A percentile compares a stretch with the other conserved stretches of the same genome.
Evolutionary conservation across 257 asterid genomes (phyloP).

Genomic region (Solanum boliviense): DNA sequence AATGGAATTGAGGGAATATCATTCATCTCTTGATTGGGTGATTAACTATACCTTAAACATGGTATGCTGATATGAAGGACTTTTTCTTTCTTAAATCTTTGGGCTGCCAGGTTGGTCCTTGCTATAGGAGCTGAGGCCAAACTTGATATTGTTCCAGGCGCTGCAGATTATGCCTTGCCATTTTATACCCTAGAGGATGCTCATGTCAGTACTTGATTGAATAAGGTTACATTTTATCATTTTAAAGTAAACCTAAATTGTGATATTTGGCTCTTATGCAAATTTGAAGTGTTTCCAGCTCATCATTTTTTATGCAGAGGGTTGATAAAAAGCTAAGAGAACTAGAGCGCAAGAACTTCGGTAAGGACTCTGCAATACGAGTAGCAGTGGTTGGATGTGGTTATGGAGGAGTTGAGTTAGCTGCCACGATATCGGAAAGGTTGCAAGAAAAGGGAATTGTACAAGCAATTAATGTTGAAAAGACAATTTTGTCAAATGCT

Average conservation of each 20-base stretch:
- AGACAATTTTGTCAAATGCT: conserved; percentile 63
- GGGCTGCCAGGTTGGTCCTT: conserved; percentile 99
- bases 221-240: neutral
- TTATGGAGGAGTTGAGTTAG: conserved; percentile 86
- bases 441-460: conserved; percentile 63
- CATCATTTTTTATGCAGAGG: conserved; percentile 36
- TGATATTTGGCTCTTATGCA: neutral
- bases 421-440: conserved; percentile 91
- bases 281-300: conserved; percentile 4
- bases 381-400: conserved; percentile 97
- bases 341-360: conserved; percentile 63
- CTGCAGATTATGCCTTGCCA: conserved; percentile 75
- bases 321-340: conserved; percentile 58
- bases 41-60: neutral
- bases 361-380: conserved; percentile 52
- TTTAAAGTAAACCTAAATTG: neutral
- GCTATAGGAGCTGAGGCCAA: conserved; percentile 92
- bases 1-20: neutral
- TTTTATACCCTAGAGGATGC: conserved; percentile 96
- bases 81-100: conserved; percentile 18
- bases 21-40: neutral
- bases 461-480: conserved; percentile 73
- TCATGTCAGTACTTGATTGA: conserved; percentile 38
- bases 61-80: neutral
- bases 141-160: conserved; percentile 85